Percentiles rank a stretch among this genome's conserved stretches.
Evolutionary conservation across 2,329 filamentous ascomycete genomes (phyloP).

Genomic region (Chaetothyriales sp.): DNA sequence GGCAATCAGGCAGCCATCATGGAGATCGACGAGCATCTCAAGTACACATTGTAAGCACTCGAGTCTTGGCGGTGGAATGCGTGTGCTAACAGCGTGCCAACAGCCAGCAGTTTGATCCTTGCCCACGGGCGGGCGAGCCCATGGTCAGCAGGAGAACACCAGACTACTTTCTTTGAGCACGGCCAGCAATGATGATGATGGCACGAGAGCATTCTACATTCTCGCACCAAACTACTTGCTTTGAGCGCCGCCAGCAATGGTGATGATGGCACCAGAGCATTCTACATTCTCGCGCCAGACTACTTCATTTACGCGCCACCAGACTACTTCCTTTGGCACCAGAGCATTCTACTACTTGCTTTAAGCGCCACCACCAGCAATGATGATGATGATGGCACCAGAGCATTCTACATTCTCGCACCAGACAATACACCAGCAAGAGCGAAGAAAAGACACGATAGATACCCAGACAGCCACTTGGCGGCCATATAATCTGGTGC

Average conservation of each 20-base stretch:
- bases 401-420: not conserved
- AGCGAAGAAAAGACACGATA: not conserved
- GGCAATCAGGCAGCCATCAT: slow-evolving; percentile 99
- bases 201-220: not conserved
- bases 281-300: not conserved
- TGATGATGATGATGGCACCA: not conserved
- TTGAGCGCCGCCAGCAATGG: slow-evolving; percentile 26
- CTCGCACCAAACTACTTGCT: not conserved
- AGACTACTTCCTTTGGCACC: not conserved
- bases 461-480: not conserved
- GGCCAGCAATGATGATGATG: not conserved
- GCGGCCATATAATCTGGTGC: not conserved
- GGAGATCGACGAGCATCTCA: slow-evolving; percentile 98
- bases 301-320: slow-evolving; percentile 25
- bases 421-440: not conserved
- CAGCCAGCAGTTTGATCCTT: slow-evolving; percentile 98
- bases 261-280: not conserved
- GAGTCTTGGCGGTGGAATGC: slow-evolving; percentile 4
- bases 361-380: slow-evolving; percentile 30
- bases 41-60: slow-evolving; percentile 92
- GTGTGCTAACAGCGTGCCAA: slow-evolving; percentile 2
- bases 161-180: slow-evolving; percentile 80
- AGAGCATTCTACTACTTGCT: slow-evolving; percentile 59
- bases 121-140: slow-evolving; percentile 89
- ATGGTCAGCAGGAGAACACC: slow-evolving; percentile 97